Evolutionary conservation across 306 rosid genomes (phyloP).

Genomic region (Luffa aegyptiaca): DNA sequence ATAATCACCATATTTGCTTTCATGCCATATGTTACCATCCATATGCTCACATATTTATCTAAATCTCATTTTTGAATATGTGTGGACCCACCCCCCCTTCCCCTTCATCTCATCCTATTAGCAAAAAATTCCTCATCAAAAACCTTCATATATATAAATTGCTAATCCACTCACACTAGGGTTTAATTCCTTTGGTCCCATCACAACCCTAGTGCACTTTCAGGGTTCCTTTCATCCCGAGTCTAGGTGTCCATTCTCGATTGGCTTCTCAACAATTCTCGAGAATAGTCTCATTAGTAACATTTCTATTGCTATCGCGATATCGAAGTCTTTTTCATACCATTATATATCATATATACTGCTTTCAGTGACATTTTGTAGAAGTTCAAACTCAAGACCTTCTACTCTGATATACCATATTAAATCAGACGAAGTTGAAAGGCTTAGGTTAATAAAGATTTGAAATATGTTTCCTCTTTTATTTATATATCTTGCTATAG

Average conservation of each 20-base stretch:
- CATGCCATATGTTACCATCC: not conserved
- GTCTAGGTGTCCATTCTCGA: not conserved
- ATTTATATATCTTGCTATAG: no score
- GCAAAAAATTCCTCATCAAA: not conserved
- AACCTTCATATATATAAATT: not conserved
- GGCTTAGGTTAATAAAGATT: no score
- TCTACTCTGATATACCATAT: no score
- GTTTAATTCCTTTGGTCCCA: not conserved
- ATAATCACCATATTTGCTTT: not conserved
- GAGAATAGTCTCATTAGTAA: not conserved
- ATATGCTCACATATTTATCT: not conserved
- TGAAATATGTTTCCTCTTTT: no score
- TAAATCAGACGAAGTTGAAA: no score
- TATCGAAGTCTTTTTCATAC: no score
- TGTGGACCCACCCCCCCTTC: not conserved
- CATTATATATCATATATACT: no score
- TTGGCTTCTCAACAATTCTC: not conserved
- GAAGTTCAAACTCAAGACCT: no score
- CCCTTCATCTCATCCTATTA: not conserved
- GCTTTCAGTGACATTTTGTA: no score
- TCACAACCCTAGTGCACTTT: not conserved
- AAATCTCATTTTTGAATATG: not conserved
- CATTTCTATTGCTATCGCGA: not conserved
- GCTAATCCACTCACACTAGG: not conserved
- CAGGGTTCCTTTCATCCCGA: not conserved